These are phyloP conservation scores for Rhizopogon vesiculosus DNA, from an alignment of 768 basidiomycete species.

Conservation along the genomic window DNA sequence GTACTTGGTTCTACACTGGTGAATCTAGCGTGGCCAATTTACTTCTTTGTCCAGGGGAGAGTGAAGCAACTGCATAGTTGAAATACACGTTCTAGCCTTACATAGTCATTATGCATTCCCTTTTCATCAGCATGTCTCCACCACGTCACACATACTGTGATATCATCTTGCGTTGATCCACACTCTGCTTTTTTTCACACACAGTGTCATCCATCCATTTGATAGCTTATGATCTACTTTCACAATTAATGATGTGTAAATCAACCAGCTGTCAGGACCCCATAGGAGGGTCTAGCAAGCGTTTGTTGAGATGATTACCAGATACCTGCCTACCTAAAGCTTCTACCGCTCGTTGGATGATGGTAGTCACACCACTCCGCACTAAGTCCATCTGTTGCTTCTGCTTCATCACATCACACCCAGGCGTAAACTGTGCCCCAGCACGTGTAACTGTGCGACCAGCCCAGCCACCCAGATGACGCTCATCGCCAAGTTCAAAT, in stretches of 20 bases:
- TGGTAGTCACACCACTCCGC: constrained; percentile 50
- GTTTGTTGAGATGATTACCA: constrained; percentile 28
- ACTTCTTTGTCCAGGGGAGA: constrained; percentile 26
- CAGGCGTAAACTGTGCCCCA: constrained; percentile 2
- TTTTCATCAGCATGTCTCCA: not conserved
- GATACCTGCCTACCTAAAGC: constrained; percentile 47
- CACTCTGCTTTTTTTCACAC: not conserved
- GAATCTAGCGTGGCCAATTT: constrained; percentile 50
- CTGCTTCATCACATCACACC: constrained; percentile 3
- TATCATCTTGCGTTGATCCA: not conserved
- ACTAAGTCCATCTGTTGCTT: constrained; percentile 30
- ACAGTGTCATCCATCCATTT: not conserved
- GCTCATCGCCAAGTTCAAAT: not conserved
- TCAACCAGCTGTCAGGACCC: not conserved
- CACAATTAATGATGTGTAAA: not conserved
- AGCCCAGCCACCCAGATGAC: constrained; percentile 11
- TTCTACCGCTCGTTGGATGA: constrained; percentile 51
- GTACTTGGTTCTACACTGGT: constrained; percentile 64
- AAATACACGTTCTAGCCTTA: not conserved
- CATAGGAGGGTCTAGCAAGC: not conserved
- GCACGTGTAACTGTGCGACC: constrained; percentile 2
- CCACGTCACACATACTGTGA: not conserved
- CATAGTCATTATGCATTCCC: constrained; percentile 14
- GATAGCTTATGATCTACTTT: too few species aligned
- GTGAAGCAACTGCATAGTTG: constrained; percentile 16